Evolutionary conservation across 2,329 filamentous ascomycete species (phyloP), one percentile per base, ranked within the genome.

Genomic region (Alternaria atra): DNA sequence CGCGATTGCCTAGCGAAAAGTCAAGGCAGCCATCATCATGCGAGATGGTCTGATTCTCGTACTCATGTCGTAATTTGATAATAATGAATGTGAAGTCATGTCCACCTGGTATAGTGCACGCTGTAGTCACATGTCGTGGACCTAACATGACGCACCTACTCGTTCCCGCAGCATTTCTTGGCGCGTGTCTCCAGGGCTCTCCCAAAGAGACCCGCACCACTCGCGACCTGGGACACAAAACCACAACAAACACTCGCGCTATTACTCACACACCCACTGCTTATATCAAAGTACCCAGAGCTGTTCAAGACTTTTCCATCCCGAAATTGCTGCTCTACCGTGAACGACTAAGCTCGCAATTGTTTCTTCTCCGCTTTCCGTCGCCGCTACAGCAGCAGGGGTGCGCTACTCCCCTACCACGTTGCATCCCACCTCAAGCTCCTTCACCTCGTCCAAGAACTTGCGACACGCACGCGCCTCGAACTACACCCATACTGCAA

Each of bases 321-420:
- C 47, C n/a, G 55, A 39, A 55, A 55, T 46, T 60, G 61, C 58
- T 61, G 57, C 60, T 34, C 27, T 46, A 52, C 56, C 50, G 40
- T 47, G 48, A 42, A 34, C 43, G 52, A 35, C 20, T 47, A 51
- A 51, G 52, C 52, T 59, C 60, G 59, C 55, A 53, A 51, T 61
- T 57, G 59, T 61, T 70, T 66, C 67, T 67, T 67, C 70, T 70
- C 70, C 67, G 67, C 69, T 73, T 71, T 70, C 65, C 65, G 59
- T 67, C 64, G 67, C 67, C 69, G 69, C 69, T 64, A 64, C 64
- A 52, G 56, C 60, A 61, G 67, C 65, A 68, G 65, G 65, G 67
- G 70, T 71, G 67, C 56, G 60, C 64, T 63, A 40, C 60, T 68
- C 58, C 60, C 62, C 57, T 54, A 58, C 64, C 66, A 73, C 69